These are phyloP conservation scores for Schwanniomyces sp. DNA, from an alignment of 805 yeast species.

Conservation along the genomic window DNA sequence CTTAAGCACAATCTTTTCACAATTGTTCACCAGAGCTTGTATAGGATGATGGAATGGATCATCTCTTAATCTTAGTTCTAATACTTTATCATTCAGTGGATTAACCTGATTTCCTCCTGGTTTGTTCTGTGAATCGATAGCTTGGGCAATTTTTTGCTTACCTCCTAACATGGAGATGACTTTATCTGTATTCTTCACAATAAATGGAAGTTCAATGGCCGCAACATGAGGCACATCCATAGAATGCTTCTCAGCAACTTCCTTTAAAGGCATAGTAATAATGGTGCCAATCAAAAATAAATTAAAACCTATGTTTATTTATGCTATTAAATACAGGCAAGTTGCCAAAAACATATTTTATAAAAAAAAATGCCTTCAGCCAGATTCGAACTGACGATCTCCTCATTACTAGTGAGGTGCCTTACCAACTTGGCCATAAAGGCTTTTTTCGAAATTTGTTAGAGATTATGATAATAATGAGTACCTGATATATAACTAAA, in stretches of 20 bases:
- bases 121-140: slow-evolving; percentile 35
- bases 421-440: slow-evolving; percentile 24
- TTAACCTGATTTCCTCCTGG: slow-evolving; percentile 13
- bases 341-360: background rate
- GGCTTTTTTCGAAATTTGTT: no score
- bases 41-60: slow-evolving; percentile 62
- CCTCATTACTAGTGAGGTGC: slow-evolving; percentile 20
- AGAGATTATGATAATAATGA: no score
- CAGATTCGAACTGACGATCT: slow-evolving; percentile 24
- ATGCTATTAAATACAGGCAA: background rate
- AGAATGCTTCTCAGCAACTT: slow-evolving; percentile 52
- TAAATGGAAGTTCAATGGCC: slow-evolving; percentile 77
- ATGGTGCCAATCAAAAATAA: background rate
- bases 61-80: slow-evolving; percentile 41
- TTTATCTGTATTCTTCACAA: slow-evolving; percentile 57
- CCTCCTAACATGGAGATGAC: slow-evolving; percentile 79
- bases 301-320: background rate
- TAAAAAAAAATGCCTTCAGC: slow-evolving; percentile 18
- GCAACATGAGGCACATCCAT: slow-evolving; percentile 74
- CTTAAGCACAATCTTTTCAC: slow-evolving; percentile 60
- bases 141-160: slow-evolving; percentile 36
- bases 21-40: slow-evolving; percentile 49
- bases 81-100: slow-evolving; percentile 29
- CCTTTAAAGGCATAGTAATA: slow-evolving; percentile 3
- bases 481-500: no score